phyloP scores from a whole-genome alignment of 306 rosid genomes.

The Rubus idaeus region DNA sequence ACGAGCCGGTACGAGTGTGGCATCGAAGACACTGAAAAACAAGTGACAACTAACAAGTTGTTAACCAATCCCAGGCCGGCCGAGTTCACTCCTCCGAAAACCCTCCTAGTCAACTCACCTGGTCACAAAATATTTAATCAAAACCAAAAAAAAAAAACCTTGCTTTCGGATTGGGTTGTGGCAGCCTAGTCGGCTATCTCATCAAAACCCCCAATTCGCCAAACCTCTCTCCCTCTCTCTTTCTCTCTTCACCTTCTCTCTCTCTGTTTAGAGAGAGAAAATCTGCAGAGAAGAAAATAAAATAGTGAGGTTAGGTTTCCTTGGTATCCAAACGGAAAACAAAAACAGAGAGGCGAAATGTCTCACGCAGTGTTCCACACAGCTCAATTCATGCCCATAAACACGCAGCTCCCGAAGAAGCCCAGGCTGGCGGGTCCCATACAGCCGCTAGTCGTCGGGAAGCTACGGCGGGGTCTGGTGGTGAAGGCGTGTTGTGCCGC shows the following conservation, averaged over 20 bases:
- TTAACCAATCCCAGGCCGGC: background rate
- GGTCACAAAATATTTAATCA: background rate
- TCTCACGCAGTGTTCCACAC: conserved; percentile 63
- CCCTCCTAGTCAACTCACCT: conserved; percentile 33
- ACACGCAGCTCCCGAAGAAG: conserved; percentile 43
- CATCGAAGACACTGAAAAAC: background rate
- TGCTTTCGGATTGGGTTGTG: conserved; percentile 53
- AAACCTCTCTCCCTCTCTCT: background rate
- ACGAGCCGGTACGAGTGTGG: background rate
- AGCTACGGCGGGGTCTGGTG: conserved; percentile 22
- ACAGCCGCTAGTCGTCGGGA: conserved; percentile 5
- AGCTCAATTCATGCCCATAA: conserved; percentile 67
- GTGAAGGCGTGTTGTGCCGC: conserved; percentile 39
- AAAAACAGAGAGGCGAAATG: conserved; percentile 26
- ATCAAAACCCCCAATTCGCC: conserved; percentile 31
- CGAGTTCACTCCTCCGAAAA: conserved; percentile 15
- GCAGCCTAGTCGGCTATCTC: conserved; percentile 35
- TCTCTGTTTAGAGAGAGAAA: conserved; percentile 14
- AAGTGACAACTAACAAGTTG: background rate
- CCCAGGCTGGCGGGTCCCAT: conserved; percentile 26
- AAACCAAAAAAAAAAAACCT: background rate
- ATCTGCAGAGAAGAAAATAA: conserved; percentile 12
- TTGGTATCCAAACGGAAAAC: conserved; percentile 15
- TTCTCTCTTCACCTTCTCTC: conserved; percentile 36
- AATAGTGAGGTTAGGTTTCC: background rate